A percentile compares a stretch with the other conserved stretches of the same genome.
Evolutionary conservation across 768 basidiomycete genomes (phyloP).

Genomic region (Cyclocybe aegerita): DNA sequence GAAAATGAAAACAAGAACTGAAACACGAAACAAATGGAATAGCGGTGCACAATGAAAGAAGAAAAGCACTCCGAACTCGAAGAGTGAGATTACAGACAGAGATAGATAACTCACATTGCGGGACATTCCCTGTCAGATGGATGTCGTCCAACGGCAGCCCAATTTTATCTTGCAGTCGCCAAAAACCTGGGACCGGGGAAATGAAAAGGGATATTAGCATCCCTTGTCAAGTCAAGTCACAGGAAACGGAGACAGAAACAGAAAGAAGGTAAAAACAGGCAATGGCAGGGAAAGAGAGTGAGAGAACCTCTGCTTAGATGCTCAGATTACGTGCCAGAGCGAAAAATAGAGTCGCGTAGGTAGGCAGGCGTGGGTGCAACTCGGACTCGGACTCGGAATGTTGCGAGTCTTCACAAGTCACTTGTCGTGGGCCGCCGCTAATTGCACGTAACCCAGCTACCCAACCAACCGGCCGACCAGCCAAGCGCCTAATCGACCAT

Average conservation of each 20-base stretch:
- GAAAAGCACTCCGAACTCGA: not conserved
- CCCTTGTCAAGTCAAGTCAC: not conserved
- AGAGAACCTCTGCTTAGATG: conserved; percentile 4
- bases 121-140: conserved; percentile 68
- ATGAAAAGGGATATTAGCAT: conserved; percentile 4
- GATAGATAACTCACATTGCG: conserved; percentile 53
- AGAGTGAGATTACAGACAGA: not conserved
- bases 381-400: too few species aligned
- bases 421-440: too few species aligned
- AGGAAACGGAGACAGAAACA: not conserved
- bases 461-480: too few species aligned
- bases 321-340: conserved; percentile 13
- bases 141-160: conserved; percentile 73
- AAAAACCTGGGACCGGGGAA: conserved; percentile 51
- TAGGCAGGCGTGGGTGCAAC: not conserved
- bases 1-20: conserved; percentile 1
- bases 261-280: not conserved
- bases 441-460: too few species aligned
- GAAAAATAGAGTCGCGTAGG: conserved; percentile 1
- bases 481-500: too few species aligned
- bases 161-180: conserved; percentile 77
- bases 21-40: not conserved
- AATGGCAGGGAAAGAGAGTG: not conserved
- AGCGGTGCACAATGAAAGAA: too few species aligned
- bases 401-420: too few species aligned